Evolutionary conservation across 768 basidiomycete species (phyloP).

Genomic region (Dentipellis sp.): DNA sequence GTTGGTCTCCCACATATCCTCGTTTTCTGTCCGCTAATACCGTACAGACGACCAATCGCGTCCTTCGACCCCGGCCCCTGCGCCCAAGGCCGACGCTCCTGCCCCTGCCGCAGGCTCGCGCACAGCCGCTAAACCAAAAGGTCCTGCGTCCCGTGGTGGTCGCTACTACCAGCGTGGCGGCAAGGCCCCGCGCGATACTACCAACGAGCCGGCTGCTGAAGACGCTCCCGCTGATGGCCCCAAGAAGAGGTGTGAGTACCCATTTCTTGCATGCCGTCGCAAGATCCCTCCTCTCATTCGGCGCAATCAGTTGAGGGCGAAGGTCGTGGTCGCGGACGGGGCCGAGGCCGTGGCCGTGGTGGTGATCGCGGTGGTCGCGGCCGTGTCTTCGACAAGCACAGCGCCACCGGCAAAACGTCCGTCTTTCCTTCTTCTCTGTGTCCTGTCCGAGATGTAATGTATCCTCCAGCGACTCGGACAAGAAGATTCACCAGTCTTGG

Average conservation of each 20-base stretch:
- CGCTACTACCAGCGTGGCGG: constrained; percentile 64
- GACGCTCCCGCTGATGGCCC: constrained; percentile 24
- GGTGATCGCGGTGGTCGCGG: constrained; percentile 54
- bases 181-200: constrained; percentile 30
- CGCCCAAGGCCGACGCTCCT: constrained; percentile 22
- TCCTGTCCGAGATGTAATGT: constrained; percentile 3
- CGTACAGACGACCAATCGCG: constrained; percentile 39
- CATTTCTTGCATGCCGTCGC: neutral
- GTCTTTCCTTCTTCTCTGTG: constrained; percentile 19
- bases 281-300: constrained; percentile 2
- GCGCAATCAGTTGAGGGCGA: constrained; percentile 29
- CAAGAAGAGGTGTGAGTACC: constrained; percentile 23
- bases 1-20: constrained; percentile 30
- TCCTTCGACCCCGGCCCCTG: constrained; percentile 31
- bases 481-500: constrained; percentile 93
- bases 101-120: constrained; percentile 27
- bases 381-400: constrained; percentile 80
- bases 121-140: constrained; percentile 39
- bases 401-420: constrained; percentile 75
- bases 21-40: neutral
- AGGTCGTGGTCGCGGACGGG: constrained; percentile 31
- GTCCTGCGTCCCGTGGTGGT: constrained; percentile 57
- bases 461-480: constrained; percentile 74
- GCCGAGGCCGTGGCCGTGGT: constrained; percentile 37
- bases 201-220: constrained; percentile 33